phyloP scores from a whole-genome alignment of 257 asterid species.

The Eucommia ulmoides region DNA sequence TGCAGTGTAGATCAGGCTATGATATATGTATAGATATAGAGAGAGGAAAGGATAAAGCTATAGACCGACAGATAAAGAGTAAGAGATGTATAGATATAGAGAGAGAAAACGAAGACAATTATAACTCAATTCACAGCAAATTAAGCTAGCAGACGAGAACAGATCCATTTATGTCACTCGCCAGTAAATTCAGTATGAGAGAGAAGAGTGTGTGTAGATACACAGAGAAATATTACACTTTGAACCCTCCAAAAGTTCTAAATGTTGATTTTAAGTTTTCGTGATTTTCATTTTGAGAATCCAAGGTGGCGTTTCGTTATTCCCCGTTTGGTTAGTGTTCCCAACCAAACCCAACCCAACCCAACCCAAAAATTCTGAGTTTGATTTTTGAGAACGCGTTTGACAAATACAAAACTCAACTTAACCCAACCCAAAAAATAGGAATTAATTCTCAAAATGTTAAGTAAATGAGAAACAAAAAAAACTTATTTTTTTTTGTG shows the following conservation, averaged over 20 bases:
- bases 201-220: not conserved
- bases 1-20: not conserved
- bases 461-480: too few species aligned
- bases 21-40: not conserved
- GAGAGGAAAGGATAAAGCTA: not conserved
- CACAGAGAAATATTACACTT: not conserved
- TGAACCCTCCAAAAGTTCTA: not conserved
- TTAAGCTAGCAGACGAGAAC: conserved; percentile 12
- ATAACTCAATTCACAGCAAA: not conserved
- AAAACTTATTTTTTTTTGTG: too few species aligned
- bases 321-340: too few species aligned
- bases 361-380: too few species aligned
- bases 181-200: not conserved
- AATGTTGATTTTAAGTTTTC: not conserved
- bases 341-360: too few species aligned
- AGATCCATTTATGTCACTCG: conserved; percentile 32
- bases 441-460: too few species aligned
- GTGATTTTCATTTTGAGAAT: not conserved
- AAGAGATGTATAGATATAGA: conserved; percentile 16
- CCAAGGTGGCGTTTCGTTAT: not conserved
- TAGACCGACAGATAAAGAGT: conserved; percentile 1
- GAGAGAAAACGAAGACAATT: conserved; percentile 15
- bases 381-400: too few species aligned
- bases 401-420: too few species aligned
- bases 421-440: too few species aligned